phyloP scores from a whole-genome alignment of 2,329 filamentous ascomycete genomes.

The Fusarium avenaceum region DNA sequence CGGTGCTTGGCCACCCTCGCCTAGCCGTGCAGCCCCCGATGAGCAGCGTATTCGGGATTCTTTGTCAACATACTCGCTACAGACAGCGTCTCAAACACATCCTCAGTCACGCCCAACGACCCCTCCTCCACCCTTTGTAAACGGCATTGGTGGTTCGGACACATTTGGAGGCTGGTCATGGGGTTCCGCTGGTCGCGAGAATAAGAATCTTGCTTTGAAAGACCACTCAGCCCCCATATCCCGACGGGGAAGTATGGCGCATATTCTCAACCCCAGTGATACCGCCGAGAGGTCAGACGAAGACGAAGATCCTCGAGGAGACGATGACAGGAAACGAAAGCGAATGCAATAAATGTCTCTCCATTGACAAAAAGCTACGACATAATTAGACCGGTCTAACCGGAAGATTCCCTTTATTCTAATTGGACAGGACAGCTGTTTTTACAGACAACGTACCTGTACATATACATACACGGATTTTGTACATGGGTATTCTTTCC shows the following conservation, averaged over 20 bases:
- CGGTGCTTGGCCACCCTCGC: slow-evolving; percentile 68
- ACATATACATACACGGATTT: slow-evolving; percentile 33
- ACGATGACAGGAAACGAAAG: slow-evolving; percentile 74
- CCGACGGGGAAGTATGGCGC: slow-evolving; percentile 71
- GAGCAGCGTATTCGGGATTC: slow-evolving; percentile 71
- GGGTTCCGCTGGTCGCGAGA: slow-evolving; percentile 65
- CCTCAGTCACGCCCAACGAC: slow-evolving; percentile 69
- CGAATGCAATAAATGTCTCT: slow-evolving; percentile 69
- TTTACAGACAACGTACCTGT: slow-evolving; percentile 14
- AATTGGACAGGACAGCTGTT: slow-evolving; percentile 1
- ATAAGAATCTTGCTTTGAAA: slow-evolving; percentile 64
- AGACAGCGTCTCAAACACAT: slow-evolving; percentile 57
- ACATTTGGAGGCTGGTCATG: slow-evolving; percentile 70
- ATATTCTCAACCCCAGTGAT: slow-evolving; percentile 72
- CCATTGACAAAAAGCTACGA: not conserved
- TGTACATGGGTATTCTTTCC: slow-evolving; percentile 18
- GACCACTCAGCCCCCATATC: slow-evolving; percentile 71
- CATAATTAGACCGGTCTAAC: not conserved
- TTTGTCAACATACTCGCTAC: slow-evolving; percentile 67
- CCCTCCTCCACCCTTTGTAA: slow-evolving; percentile 61
- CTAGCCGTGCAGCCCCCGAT: slow-evolving; percentile 63
- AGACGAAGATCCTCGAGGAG: slow-evolving; percentile 67
- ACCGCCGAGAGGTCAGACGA: slow-evolving; percentile 69
- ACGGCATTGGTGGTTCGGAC: slow-evolving; percentile 58
- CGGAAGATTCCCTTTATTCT: not conserved